These are phyloP conservation scores for Cucumis sativus DNA, from an alignment of 306 rosid species.

Conservation along the genomic window DNA sequence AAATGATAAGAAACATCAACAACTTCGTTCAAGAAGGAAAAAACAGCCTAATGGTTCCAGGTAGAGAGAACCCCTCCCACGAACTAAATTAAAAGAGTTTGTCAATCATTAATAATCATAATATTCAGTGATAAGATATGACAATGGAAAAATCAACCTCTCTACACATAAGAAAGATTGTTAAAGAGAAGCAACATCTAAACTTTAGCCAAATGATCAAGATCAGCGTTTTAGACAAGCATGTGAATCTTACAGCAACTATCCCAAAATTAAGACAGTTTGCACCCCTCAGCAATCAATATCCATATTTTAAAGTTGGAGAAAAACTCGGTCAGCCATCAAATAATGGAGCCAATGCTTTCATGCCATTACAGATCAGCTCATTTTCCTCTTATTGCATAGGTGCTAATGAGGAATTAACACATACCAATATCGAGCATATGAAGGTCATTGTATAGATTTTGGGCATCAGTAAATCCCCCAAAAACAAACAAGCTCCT, in stretches of 20 bases:
- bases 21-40: too few relatives aligned
- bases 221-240: neutral
- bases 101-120: too few relatives aligned
- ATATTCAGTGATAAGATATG: neutral
- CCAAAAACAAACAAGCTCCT: slow-evolving; percentile 87
- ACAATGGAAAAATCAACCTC: neutral
- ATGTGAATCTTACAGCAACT: neutral
- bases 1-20: too few relatives aligned
- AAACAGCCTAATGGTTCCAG: too few relatives aligned
- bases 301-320: neutral
- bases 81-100: too few relatives aligned
- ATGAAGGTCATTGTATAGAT: slow-evolving; percentile 72
- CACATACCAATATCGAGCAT: slow-evolving; percentile 84
- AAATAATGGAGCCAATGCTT: neutral
- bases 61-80: too few relatives aligned
- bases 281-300: neutral
- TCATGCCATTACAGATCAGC: neutral
- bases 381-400: neutral
- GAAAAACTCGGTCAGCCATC: neutral
- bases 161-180: neutral
- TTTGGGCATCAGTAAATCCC: slow-evolving; percentile 93
- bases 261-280: neutral
- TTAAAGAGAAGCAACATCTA: neutral
- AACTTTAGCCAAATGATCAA: neutral
- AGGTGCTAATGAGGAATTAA: neutral